A percentile compares a stretch with the other conserved stretches of the same genome.
phyloP scores from a whole-genome alignment of 305 asterid genomes.

The Salvia sclarea region DNA sequence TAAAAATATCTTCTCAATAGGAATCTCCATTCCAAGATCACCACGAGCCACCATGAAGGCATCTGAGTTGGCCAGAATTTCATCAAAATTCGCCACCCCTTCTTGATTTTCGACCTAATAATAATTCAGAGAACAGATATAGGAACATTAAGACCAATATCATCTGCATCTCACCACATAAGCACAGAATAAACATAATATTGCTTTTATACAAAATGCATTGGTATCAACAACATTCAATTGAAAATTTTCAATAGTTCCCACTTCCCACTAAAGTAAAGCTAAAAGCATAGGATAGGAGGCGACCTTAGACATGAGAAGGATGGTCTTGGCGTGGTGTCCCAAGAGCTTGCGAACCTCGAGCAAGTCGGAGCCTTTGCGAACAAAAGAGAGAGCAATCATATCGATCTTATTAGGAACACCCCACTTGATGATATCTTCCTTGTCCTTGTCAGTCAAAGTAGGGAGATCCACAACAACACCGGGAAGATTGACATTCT shows the following conservation, averaged over 20 bases:
- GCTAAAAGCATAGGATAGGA: background rate
- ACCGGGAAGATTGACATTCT: conserved; percentile 73
- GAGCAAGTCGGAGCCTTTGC: conserved; percentile 64
- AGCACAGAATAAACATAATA: no score
- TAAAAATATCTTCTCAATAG: conserved; percentile 69
- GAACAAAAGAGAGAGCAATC: conserved; percentile 68
- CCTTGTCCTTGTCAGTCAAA: conserved; percentile 66
- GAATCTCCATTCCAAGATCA: conserved; percentile 74
- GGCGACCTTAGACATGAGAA: conserved; percentile 64
- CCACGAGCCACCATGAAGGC: conserved; percentile 84
- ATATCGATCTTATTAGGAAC: conserved; percentile 64
- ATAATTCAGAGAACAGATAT: background rate
- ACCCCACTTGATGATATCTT: conserved; percentile 61
- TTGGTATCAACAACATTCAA: no score
- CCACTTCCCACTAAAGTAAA: no score
- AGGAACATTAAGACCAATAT: conserved; percentile 7
- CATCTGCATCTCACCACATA: background rate
- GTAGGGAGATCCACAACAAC: conserved; percentile 68
- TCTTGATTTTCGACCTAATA: conserved; percentile 73
- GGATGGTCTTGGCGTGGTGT: conserved; percentile 52
- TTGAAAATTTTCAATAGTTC: no score
- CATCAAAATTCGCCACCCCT: conserved; percentile 82
- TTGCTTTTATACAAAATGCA: no score
- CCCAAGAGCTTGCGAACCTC: conserved; percentile 65
- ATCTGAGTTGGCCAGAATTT: conserved; percentile 64